A percentile compares a stretch with the other conserved stretches of the same genome.
Evolutionary conservation across 495 filamentous ascomycete genomes (phyloP).

Genomic region (Aspergillus incahuasiensis): DNA sequence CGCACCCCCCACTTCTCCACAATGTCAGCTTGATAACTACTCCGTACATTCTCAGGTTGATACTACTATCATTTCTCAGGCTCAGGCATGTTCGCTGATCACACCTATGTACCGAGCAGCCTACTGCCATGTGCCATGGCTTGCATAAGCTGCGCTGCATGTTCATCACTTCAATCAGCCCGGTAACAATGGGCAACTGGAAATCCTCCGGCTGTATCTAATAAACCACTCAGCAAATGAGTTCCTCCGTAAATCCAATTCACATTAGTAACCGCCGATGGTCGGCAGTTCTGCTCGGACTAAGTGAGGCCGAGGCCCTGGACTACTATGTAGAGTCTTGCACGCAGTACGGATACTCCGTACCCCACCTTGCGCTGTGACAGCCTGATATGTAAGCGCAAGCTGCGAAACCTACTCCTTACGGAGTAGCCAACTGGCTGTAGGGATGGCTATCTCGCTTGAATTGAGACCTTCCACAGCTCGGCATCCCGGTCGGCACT

Average conservation of each 20-base stretch:
- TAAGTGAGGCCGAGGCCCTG: not conserved
- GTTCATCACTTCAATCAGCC: no score
- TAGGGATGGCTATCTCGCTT: no score
- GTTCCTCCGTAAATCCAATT: not conserved
- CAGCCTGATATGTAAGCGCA: no score
- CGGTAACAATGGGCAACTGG: not conserved
- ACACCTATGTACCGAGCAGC: no score
- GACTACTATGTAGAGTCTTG: not conserved
- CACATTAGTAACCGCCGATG: not conserved
- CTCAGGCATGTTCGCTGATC: no score
- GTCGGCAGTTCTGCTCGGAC: not conserved
- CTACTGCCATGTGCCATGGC: no score
- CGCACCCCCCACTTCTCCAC: conserved; percentile 1
- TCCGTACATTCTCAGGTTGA: not conserved
- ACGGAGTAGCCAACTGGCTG: no score
- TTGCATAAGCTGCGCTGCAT: no score
- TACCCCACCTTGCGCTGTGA: no score
- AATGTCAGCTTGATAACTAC: not conserved
- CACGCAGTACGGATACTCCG: no score
- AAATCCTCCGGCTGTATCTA: not conserved
- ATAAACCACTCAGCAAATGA: not conserved
- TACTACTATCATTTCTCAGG: no score
- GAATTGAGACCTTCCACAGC: not conserved
- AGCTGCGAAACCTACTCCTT: no score
- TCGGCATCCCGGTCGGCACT: conserved; percentile 15